Percentiles rank a stretch among this genome's conserved stretches.
Conservation (phyloP, 805 yeast genomes). For the Metschnikowia chrysomelidarum region DNA sequence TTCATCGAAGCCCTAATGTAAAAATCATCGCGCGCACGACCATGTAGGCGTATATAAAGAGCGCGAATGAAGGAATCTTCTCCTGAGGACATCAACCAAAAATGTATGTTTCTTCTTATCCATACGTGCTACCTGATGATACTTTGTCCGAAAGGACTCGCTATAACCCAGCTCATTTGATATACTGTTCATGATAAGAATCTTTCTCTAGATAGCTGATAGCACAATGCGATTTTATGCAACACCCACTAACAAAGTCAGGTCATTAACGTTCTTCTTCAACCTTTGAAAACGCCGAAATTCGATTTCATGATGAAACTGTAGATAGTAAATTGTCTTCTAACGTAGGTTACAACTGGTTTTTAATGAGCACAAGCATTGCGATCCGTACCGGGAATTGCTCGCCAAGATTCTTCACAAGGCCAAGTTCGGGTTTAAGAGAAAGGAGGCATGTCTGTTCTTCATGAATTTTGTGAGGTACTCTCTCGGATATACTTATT, state of each 20-base stretch:
- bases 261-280: too few relatives aligned
- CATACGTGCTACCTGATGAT: conserved; percentile 21
- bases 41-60: conserved; percentile 2
- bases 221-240: conserved; percentile 7
- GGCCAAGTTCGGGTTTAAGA: too few relatives aligned
- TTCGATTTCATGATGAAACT: too few relatives aligned
- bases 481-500: too few relatives aligned
- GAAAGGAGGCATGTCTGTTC: too few relatives aligned
- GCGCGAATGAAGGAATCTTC: conserved; percentile 1
- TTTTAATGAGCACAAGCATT: too few relatives aligned
- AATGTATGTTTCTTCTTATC: conserved; percentile 14
- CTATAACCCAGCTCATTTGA: conserved; percentile 26
- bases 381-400: too few relatives aligned
- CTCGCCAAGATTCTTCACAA: too few relatives aligned
- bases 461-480: too few relatives aligned
- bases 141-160: conserved; percentile 21
- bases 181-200: conserved; percentile 23
- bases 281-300: too few relatives aligned
- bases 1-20: conserved; percentile 1
- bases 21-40: conserved; percentile 10
- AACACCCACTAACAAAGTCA: conserved; percentile 3
- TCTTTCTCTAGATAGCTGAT: conserved; percentile 20
- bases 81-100: conserved; percentile 3
- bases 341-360: too few relatives aligned
- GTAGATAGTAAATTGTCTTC: too few relatives aligned